phyloP scores from a whole-genome alignment of 2,329 filamentous ascomycete species.

The Chaetomiaceae sp. region DNA sequence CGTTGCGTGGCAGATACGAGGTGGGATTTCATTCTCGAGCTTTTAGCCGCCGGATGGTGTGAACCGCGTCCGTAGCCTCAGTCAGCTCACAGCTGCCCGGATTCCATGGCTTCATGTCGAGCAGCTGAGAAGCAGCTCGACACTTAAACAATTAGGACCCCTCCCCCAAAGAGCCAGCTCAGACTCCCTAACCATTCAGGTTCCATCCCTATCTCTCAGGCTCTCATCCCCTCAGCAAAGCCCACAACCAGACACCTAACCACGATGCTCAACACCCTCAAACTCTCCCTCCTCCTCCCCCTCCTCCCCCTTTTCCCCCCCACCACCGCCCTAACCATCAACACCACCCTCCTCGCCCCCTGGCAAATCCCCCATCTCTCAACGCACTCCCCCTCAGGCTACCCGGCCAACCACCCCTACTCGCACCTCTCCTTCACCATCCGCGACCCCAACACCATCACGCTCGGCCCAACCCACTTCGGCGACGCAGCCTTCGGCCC shows the following conservation, averaged over 20 bases:
- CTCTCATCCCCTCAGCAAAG: background rate
- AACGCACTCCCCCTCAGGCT: conserved; percentile 27
- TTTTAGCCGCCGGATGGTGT: conserved; percentile 2
- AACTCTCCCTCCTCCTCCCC: background rate
- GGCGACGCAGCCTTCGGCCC: conserved; percentile 19
- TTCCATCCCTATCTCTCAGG: no score
- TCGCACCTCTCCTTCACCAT: conserved; percentile 26
- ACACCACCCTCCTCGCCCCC: conserved; percentile 7
- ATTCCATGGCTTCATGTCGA: no score
- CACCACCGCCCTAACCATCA: background rate
- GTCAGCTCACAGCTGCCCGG: no score
- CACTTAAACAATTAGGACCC: no score
- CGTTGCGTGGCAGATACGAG: conserved; percentile 11
- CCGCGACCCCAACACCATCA: conserved; percentile 27
- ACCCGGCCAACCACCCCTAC: conserved; percentile 23
- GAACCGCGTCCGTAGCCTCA: background rate
- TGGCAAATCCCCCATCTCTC: conserved; percentile 28
- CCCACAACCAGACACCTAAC: background rate
- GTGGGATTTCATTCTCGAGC: background rate
- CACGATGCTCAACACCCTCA: background rate
- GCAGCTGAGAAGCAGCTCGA: no score
- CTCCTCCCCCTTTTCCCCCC: background rate
- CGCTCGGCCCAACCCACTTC: conserved; percentile 15
- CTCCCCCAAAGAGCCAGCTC: no score
- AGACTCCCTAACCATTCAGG: no score